Evolutionary conservation across 2,329 filamentous ascomycete genomes (phyloP), one percentile per base, ranked within the genome.

Genomic region (Dactylonectria estremocensis): DNA sequence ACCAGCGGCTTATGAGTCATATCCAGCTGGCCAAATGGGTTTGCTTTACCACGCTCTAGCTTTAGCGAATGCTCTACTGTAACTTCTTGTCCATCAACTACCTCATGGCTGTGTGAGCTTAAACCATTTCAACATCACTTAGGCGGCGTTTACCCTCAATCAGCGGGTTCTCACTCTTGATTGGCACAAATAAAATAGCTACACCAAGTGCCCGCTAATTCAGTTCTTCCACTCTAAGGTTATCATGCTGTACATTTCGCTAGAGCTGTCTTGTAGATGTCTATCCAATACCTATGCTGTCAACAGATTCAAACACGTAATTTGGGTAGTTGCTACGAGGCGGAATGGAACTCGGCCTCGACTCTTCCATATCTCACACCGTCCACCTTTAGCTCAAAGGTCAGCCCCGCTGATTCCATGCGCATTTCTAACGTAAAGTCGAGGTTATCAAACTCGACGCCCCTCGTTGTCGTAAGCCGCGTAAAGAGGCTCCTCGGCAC

Each of bases 341-440:
- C 58, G 31, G 64, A 93, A 77, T 94, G 91, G 79, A 95, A 95
- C 71, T 94, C 92, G 0, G 92, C 92, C 76, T 93, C 90, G 1
- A 95, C 93, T 67, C 90, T 86, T 9, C 93, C 93, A 80, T 95
- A 95, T 69, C 92, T 85, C 16, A 93, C 89, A 0, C 92, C 92
- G 76, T 95, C 92, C 13, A 95, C 92, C 80, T 93, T 92, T 60
- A 95, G 81, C 81, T 95, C 92, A 79, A 95, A 95, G 2, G 91
- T 89, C 65, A 95, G 74, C 1, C 92, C 91, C 0, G 93, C 93
- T 74, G 91, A 93, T 76, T 94, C 91, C 49, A 95, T 92, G 72
- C 91, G 91, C 92, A 95, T 94, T 82, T 95, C 92, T 6, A 95
- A 87, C 11, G 92, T 93, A 68, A 95, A 95, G 77, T 95, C 92